phyloP scores from a whole-genome alignment of 371 early-diverging fungal genomes.

The Conidiobolus incongruus region DNA sequence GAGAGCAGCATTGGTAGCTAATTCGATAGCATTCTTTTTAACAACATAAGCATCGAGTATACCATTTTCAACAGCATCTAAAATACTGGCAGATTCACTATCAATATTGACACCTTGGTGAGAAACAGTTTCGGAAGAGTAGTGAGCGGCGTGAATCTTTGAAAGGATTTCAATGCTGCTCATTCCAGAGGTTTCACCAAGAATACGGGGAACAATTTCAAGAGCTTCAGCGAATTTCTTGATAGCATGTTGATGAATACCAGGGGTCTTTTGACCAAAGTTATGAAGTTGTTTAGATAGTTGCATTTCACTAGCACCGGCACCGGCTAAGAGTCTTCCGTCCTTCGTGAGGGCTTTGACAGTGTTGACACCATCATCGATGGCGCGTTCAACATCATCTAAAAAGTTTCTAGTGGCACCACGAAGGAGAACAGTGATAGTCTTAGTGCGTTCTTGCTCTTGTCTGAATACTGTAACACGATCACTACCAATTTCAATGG shows the following conservation, averaged over 20 bases:
- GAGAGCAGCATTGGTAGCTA: slow-evolving; percentile 82
- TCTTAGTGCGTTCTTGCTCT: slow-evolving; percentile 52
- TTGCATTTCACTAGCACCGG: slow-evolving; percentile 92
- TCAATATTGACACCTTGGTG: slow-evolving; percentile 59
- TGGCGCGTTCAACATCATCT: slow-evolving; percentile 94
- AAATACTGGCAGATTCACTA: slow-evolving; percentile 36
- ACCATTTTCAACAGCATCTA: slow-evolving; percentile 53
- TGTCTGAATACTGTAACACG: slow-evolving; percentile 91
- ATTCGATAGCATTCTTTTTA: slow-evolving; percentile 70
- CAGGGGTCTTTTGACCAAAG: slow-evolving; percentile 68
- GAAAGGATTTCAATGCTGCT: slow-evolving; percentile 82
- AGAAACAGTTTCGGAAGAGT: slow-evolving; percentile 28
- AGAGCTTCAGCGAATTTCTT: slow-evolving; percentile 91
- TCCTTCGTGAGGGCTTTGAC: slow-evolving; percentile 88
- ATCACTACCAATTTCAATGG: slow-evolving; percentile 91
- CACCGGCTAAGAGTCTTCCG: slow-evolving; percentile 74
- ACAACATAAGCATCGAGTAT: slow-evolving; percentile 61
- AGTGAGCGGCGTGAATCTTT: slow-evolving; percentile 84
- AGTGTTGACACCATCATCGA: slow-evolving; percentile 95
- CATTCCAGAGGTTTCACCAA: slow-evolving; percentile 92
- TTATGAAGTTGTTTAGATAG: slow-evolving; percentile 47
- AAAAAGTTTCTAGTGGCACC: slow-evolving; percentile 94
- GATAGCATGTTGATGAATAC: slow-evolving; percentile 88
- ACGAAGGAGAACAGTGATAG: slow-evolving; percentile 89
- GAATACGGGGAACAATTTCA: slow-evolving; percentile 85